Base-by-base conservation (phyloP, 1,139 yeast species). In the Pichiaceae sp. region DNA sequence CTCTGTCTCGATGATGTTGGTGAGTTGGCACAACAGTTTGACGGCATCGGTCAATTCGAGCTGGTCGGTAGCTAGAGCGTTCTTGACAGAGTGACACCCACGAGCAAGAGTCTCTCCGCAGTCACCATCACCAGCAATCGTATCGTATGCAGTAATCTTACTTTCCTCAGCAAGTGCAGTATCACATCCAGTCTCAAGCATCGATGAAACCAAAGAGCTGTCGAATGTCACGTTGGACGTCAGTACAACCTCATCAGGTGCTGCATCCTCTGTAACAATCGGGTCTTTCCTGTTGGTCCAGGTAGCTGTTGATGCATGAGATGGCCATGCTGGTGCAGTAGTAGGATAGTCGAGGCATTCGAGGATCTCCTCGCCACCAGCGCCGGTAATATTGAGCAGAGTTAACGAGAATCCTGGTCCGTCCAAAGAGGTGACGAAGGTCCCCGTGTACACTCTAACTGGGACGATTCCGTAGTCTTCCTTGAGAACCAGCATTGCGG, bases 121-220 rank as follows among this genome's bases (percentile, higher is more conserved):
- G 56, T 89, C 97, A 48, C 97, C 97, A 57, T 89, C 97, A 42
- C 97, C 97, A 2, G 91, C 96, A 48, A 78, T 68, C 2, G 94
- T 83, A 52, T 89, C 97, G 49, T 82, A 78, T 43, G 75, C 72
- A 0, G 96, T 89, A 51, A 89, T 81, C 47, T 75, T 71, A 4
- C 95, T 93, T 56, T 87, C 96, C 63, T 57, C 68, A 52, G 56
- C 68, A 49, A 58, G 72, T 55, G 59, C 60, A 36, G 49, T 68
- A 49, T 64, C 42, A 47, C 84, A 72, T 23, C 84, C 89, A 5
- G 58, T 49, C 20, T 53, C 54, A 34, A 80, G 57, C 8, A 67
- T 56, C 2, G 50, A 44, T 43, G 61, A 61, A 44, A 73, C 70
- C 1, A 45, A 34, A 2, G 45, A 44, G 1, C 69, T 59, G 45